Evolutionary conservation across 768 basidiomycete genomes (phyloP), one percentile per base, ranked within the genome.

Genomic region (Suillus spraguei): DNA sequence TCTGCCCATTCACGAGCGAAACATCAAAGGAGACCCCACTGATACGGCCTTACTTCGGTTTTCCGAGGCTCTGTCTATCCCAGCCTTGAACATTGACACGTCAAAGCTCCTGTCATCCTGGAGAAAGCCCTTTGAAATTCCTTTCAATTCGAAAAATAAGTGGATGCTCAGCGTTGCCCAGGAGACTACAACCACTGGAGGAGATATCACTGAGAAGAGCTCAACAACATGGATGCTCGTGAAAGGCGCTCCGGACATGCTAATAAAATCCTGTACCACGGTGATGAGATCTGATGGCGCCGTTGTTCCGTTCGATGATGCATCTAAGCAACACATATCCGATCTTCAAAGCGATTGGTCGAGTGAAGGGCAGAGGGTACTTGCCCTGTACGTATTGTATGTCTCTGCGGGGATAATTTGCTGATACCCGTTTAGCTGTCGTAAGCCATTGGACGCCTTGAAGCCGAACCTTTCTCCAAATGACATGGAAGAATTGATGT

Each of bases 241-340:
- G 70, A 87, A 87, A 70, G 86, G 86, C 22, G 87, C 85, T 1
- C 87, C 87, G 0, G 87, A 88, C 62, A 75, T 85, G 24, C 75
- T 85, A 32, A 77, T 84, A 61, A 74, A 73, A 11, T 70, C 71
- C 20, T 84, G 83, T 63, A 75, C 70, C 8, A 64, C 56, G 5
- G 76, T 76, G 47, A 70, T 79, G 68, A 69, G 63, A 46, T 63
- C 75, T 3, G 67, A 78, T 24, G 80, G 79, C 5, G 65, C 70
- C n/a, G 64, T 77, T n/a, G 65, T 73, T 2, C 74, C 75, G 0
- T 71, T 81, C 41, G 71, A 74, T 39, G 58, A 64, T 10, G 44
- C 20, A 0, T 72, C 72, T 14, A 67, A 39, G 41, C 54, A 68
- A 35, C 65, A 68, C 9, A 58, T 79, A 10, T 22, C 66, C 3